Evolutionary conservation across 2,329 filamentous ascomycete genomes (phyloP).

Genomic region (Neofusicoccum ribis): DNA sequence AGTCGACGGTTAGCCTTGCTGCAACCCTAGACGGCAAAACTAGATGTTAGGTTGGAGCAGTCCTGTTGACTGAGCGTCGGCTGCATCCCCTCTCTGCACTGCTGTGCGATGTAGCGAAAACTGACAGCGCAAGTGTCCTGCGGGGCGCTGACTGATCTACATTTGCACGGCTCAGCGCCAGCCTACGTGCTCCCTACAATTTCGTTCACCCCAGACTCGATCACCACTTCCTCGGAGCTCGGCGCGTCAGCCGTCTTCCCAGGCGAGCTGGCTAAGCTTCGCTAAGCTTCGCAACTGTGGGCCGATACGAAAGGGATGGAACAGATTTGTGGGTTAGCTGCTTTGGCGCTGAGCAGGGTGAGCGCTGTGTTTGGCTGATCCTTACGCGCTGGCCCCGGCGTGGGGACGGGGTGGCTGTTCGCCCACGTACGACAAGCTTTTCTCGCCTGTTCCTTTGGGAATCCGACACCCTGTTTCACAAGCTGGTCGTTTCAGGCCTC

Average conservation of each 20-base stretch:
- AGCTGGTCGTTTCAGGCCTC: background rate
- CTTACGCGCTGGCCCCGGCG: background rate
- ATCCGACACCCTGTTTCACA: background rate
- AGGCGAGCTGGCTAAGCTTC: background rate
- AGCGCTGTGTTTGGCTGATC: background rate
- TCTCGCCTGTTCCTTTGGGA: background rate
- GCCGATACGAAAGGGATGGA: background rate
- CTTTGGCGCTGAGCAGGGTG: background rate
- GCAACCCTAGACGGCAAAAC: no score
- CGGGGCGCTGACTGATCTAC: background rate
- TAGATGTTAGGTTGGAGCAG: no score
- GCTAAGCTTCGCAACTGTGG: background rate
- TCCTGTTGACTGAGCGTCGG: no score
- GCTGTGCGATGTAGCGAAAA: background rate
- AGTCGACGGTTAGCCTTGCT: background rate
- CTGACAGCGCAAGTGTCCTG: background rate
- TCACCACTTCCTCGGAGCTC: background rate
- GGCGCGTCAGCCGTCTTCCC: background rate
- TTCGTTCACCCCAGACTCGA: background rate
- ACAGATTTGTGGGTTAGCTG: background rate
- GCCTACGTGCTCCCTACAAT: background rate
- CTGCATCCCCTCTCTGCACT: background rate
- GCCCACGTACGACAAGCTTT: conserved; percentile 1
- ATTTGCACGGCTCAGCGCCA: no score
- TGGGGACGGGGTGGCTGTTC: background rate